phyloP scores from a whole-genome alignment of 2,329 filamentous ascomycete species.

The Geosmithia morbida region DNA sequence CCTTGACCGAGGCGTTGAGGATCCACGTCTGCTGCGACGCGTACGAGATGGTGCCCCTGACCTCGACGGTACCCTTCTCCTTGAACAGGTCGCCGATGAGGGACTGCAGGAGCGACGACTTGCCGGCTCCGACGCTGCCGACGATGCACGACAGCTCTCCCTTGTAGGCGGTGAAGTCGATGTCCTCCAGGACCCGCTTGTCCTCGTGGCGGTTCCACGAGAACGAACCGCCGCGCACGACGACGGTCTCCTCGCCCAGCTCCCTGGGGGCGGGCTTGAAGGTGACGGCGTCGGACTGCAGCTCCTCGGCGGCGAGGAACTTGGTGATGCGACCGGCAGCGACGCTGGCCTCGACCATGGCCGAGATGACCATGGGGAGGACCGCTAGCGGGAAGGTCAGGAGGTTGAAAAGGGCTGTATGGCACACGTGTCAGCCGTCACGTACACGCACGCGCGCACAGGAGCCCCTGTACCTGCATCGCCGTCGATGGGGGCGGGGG shows the following conservation, averaged over 20 bases:
- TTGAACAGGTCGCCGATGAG: conserved; percentile 91
- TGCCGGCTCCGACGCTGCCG: conserved; percentile 85
- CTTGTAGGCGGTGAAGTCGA: conserved; percentile 81
- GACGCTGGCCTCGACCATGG: conserved; percentile 91
- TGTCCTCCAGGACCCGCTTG: conserved; percentile 59
- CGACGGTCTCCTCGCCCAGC: conserved; percentile 71
- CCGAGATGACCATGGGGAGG: conserved; percentile 93
- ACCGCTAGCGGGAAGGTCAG: conserved; percentile 90
- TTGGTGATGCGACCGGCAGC: conserved; percentile 74
- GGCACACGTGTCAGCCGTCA: too few species aligned
- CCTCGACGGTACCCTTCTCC: conserved; percentile 63
- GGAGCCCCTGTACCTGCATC: too few species aligned
- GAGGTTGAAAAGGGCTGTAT: conserved; percentile 92
- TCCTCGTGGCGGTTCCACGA: conserved; percentile 83
- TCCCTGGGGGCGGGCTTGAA: conserved; percentile 57
- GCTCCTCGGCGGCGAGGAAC: conserved; percentile 77
- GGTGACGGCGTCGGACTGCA: conserved; percentile 72
- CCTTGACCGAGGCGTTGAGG: conserved; percentile 92
- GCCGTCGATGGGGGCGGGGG: too few species aligned
- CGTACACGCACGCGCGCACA: too few species aligned
- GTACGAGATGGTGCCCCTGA: conserved; percentile 77
- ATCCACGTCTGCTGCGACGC: conserved; percentile 92
- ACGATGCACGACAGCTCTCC: conserved; percentile 89
- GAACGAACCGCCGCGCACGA: conserved; percentile 74
- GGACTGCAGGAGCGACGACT: conserved; percentile 81